Evolutionary conservation across 306 rosid species (phyloP), one percentile per base, ranked within the genome.

Genomic region (Cucurbita argyrosperma): DNA sequence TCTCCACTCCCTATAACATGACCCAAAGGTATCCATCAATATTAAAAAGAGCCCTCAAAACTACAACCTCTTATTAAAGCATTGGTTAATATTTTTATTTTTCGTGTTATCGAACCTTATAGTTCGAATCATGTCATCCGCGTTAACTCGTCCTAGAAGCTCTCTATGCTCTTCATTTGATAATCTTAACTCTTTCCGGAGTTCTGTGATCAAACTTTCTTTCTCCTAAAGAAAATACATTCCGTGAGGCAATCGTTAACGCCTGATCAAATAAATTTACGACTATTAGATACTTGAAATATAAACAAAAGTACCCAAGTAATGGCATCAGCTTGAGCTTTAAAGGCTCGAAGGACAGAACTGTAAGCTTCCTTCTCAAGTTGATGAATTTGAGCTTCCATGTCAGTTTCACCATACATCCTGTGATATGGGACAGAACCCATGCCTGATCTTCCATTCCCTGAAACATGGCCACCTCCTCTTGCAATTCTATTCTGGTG

Each of bases 311-410:
- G 79, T 88, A 90, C 98, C 96, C 98, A 93, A 81, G 98, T 88
- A 87, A 93, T 88, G 88, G 88, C 91, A 89, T 93, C 98, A 78
- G 96, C 91, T 85, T 93, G 98, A 77, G 98, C 98, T 87, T 93
- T 90, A 81, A 93, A 93, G 87, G 98, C 98, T 80, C 96, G 85
- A 59, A 92, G 84, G 87, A 93, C 87, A 16, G 98, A 85, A 83
- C 91, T 87, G 84, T 93, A 93, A 64, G 98, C 98, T 83, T 93
- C 98, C 74, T 90, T 89, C 83, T 93, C 98, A 64, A 93, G 96
- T 78, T 87, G 93, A 78, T 93, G 98, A 82, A 93, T 90, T 79
- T 93, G 96, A 65, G 88, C 80, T 79, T 93, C 96, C 98, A 93
- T 87, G 78, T 90, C 87, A 37, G 87, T 82, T 64, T 92, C 96